Percentiles rank a stretch among this genome's conserved stretches.
These are phyloP conservation scores for Penicillium nordicum DNA, from an alignment of 2,329 filamentous ascomycete genomes.

Conservation along the genomic window DNA sequence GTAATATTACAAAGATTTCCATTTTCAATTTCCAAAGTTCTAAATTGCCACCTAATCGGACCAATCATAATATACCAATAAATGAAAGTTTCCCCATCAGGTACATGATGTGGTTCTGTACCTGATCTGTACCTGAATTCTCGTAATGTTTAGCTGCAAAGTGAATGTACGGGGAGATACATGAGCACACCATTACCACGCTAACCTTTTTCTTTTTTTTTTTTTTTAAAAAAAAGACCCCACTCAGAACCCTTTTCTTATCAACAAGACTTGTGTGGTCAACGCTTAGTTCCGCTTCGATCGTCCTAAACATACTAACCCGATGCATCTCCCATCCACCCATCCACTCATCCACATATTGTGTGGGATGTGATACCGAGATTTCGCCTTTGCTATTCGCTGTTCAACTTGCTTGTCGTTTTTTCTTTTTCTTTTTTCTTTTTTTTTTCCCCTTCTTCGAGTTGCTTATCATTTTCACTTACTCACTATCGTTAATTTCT, in stretches of 20 bases:
- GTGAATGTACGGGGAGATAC: neutral
- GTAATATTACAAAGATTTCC: neutral
- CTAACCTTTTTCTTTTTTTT: neutral
- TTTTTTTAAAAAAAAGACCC: neutral
- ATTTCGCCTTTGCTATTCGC: conserved; percentile 2
- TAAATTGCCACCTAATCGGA: neutral
- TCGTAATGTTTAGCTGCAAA: neutral
- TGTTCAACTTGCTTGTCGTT: neutral
- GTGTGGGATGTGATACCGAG: neutral
- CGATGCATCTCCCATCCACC: neutral
- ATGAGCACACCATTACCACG: conserved; percentile 1
- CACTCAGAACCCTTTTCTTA: neutral
- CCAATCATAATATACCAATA: neutral
- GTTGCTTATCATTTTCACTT: neutral
- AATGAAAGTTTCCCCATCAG: neutral
- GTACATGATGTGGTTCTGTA: neutral
- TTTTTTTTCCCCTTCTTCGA: neutral
- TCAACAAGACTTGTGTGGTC: neutral
- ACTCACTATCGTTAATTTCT: conserved; percentile 1
- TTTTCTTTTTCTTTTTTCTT: neutral
- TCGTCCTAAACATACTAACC: conserved; percentile 1
- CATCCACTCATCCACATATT: neutral
- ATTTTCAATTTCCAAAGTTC: neutral
- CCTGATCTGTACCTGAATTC: neutral
- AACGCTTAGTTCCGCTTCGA: neutral